Evolutionary conservation across 2,329 filamentous ascomycete genomes (phyloP).

Genomic region (Fragosphaeria purpurea): DNA sequence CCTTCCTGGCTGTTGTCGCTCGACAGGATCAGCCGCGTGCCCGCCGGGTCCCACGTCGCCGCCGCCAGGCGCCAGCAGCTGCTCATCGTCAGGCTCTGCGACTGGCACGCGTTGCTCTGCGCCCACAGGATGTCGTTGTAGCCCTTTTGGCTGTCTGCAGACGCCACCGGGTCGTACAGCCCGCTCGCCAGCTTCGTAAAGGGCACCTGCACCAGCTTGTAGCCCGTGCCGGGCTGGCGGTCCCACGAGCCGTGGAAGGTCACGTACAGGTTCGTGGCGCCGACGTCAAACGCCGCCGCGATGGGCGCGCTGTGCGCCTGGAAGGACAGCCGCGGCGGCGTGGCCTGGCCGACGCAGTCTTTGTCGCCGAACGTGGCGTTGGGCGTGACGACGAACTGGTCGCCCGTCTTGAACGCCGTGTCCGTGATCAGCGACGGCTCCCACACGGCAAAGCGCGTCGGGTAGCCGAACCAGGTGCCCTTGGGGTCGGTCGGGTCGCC

Average conservation of each 20-base stretch:
- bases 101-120: no score
- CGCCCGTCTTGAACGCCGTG: constrained; percentile 20
- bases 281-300: constrained; percentile 18
- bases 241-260: constrained; percentile 21
- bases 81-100: constrained; percentile 15
- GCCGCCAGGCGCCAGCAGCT: constrained; percentile 25
- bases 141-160: no score
- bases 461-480: constrained; percentile 40
- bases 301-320: constrained; percentile 21
- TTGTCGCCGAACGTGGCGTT: constrained; percentile 26
- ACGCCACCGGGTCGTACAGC: constrained; percentile 10
- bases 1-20: constrained; percentile 26
- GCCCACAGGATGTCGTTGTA: no score
- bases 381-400: constrained; percentile 26
- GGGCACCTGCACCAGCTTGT: constrained; percentile 19
- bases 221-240: constrained; percentile 18
- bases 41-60: constrained; percentile 22
- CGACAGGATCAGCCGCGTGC: constrained; percentile 23
- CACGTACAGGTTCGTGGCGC: constrained; percentile 22
- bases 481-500: constrained; percentile 18
- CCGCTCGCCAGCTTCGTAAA: constrained; percentile 18
- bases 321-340: constrained; percentile 27
- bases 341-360: constrained; percentile 20
- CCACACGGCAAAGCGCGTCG: constrained; percentile 28
- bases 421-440: constrained; percentile 15